Base-by-base conservation (phyloP, 176 grass and related monocot genomes). In the Zizania latifolia region DNA sequence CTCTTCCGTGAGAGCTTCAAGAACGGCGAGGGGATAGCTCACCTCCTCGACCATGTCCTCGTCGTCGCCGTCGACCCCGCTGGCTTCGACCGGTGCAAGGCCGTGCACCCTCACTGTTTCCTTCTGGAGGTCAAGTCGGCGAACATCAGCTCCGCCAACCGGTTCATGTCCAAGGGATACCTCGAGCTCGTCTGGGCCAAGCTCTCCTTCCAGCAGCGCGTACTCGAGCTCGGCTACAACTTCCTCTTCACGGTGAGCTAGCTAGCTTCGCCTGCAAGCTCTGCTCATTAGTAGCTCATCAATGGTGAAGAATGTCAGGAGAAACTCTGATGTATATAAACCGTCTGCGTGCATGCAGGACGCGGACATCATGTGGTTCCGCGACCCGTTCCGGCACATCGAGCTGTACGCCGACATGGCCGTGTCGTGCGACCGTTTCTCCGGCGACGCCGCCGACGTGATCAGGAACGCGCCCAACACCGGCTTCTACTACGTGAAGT, bases 231-330 rank as follows among this genome's bases (percentile, higher is more conserved):
- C 60, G 94, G 94, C n/a, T 93, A 97, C 70, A 71, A 41, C 72
- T 97, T 93, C 82, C 53, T 93, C 63, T 97, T 93, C 81, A 87
- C 93, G 0, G 86, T 93, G 5, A n/a, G n/a, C n/a, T n/a, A n/a
- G n/a, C n/a, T n/a, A n/a, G n/a, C n/a, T n/a, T n/a, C n/a, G n/a
- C n/a, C n/a, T n/a, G n/a, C n/a, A n/a, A n/a, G n/a, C n/a, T n/a
- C n/a, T n/a, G n/a, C n/a, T n/a, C n/a, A n/a, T n/a, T n/a, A n/a
- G n/a, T n/a, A n/a, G n/a, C n/a, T n/a, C n/a, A n/a, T n/a, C n/a
- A n/a, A n/a, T n/a, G n/a, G n/a, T n/a, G n/a, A 93, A 87, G 93
- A 97, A 73, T 90, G 91, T 0, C n/a, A n/a, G n/a, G n/a, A n/a
- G n/a, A n/a, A n/a, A n/a, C n/a, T n/a, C n/a, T n/a, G n/a, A n/a